Conservation (phyloP, 2,329 filamentous ascomycete genomes). For the Aspergillus persii region DNA sequence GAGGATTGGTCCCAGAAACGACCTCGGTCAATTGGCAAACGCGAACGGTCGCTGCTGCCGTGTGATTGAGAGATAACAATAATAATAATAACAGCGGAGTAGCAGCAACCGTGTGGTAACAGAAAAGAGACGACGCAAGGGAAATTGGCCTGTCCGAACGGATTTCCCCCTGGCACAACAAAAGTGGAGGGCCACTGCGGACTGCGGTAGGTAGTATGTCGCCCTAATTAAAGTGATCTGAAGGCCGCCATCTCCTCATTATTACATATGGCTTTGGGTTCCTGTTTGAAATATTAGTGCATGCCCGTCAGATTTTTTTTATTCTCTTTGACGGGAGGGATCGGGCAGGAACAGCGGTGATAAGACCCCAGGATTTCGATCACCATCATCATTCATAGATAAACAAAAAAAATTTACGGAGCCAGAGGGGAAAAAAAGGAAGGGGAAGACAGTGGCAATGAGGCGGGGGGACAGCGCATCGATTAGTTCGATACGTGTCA, state of each 20-base stretch:
- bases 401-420: slow-evolving; percentile 2
- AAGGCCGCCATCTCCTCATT: slow-evolving; percentile 2
- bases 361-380: background rate
- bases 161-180: slow-evolving; percentile 7
- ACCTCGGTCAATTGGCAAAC: slow-evolving; percentile 16
- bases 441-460: slow-evolving; percentile 12
- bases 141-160: slow-evolving; percentile 13
- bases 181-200: slow-evolving; percentile 12
- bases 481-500: slow-evolving; percentile 29
- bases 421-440: background rate
- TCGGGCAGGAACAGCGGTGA: slow-evolving; percentile 12
- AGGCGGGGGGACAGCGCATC: slow-evolving; percentile 23
- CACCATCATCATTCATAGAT: slow-evolving; percentile 6
- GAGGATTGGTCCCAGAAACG: slow-evolving; percentile 7
- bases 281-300: background rate
- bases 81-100: background rate
- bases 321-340: background rate
- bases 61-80: slow-evolving; percentile 2
- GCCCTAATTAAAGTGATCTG: slow-evolving; percentile 10
- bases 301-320: background rate
- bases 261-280: slow-evolving; percentile 2
- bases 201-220: background rate
- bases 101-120: background rate
- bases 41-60: slow-evolving; percentile 9
- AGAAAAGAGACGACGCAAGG: slow-evolving; percentile 16